A percentile compares a stretch with the other conserved stretches of the same genome.
These are phyloP conservation scores for Pluteus cervinus DNA, from an alignment of 768 basidiomycete genomes.

Conservation along the genomic window DNA sequence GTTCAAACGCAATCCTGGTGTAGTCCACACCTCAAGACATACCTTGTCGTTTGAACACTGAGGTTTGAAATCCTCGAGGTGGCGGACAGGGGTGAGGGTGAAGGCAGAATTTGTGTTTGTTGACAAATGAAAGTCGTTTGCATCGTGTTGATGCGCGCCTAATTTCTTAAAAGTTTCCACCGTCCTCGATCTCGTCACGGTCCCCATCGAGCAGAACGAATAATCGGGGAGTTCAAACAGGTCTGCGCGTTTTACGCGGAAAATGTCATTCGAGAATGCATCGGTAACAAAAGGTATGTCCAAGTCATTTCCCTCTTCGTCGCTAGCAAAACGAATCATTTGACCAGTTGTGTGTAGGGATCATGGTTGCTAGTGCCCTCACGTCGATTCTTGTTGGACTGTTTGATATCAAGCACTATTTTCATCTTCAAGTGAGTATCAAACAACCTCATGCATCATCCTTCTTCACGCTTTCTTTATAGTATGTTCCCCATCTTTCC, in stretches of 20 bases:
- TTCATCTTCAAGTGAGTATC: conserved; percentile 68
- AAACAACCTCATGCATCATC: conserved; percentile 6
- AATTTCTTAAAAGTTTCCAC: no score
- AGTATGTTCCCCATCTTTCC: conserved; percentile 89
- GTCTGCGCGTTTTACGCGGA: not conserved
- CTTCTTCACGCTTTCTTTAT: conserved; percentile 8
- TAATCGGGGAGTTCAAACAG: not conserved
- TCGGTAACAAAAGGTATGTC: conserved; percentile 74
- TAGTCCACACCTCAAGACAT: no score
- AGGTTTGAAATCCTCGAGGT: conserved; percentile 1
- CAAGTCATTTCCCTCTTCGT: not conserved
- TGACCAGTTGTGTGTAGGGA: conserved; percentile 36
- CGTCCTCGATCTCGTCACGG: not conserved
- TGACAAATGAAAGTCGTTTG: no score
- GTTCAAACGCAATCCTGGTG: no score
- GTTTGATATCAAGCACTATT: conserved; percentile 84
- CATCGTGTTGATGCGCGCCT: no score
- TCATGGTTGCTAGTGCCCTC: conserved; percentile 69
- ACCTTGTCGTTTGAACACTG: no score
- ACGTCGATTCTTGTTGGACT: conserved; percentile 71
- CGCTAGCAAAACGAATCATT: conserved; percentile 4
- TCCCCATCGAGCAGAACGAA: not conserved
- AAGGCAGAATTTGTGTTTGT: not conserved
- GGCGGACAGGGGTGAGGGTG: not conserved
- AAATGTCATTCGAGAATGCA: conserved; percentile 80